A percentile compares a stretch with the other conserved stretches of the same genome.
Evolutionary conservation across 306 rosid species (phyloP).

Genomic region (Dalbergia cochinchinensis): DNA sequence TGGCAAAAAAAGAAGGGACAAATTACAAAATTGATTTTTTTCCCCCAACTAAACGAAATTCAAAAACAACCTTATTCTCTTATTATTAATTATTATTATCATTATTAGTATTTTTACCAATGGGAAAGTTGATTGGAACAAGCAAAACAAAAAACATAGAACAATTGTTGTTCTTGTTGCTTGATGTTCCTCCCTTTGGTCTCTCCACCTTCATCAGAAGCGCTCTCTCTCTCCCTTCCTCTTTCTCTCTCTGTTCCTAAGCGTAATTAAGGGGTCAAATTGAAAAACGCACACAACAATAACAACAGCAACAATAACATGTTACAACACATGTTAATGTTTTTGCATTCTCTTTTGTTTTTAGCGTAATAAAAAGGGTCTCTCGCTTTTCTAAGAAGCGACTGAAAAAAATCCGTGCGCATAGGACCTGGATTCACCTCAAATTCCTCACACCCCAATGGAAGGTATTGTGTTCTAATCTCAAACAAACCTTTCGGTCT

Average conservation of each 20-base stretch:
- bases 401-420: conserved; percentile 40
- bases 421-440: conserved; percentile 31
- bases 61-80: not conserved
- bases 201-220: conserved; percentile 49
- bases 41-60: not conserved
- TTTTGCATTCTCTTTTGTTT: conserved; percentile 44
- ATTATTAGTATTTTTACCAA: not conserved
- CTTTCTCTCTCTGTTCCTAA: conserved; percentile 31
- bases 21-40: not conserved
- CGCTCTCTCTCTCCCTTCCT: not conserved
- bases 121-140: conserved; percentile 51
- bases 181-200: conserved; percentile 29
- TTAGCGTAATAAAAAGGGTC: conserved; percentile 45
- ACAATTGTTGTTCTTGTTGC: conserved; percentile 25
- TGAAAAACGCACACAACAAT: conserved; percentile 32
- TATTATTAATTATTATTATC: not conserved
- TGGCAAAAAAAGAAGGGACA: not conserved
- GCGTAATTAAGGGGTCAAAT: conserved; percentile 46
- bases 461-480: conserved; percentile 66
- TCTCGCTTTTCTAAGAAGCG: conserved; percentile 51
- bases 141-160: conserved; percentile 45
- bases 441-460: conserved; percentile 63
- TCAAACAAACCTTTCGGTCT: conserved; percentile 21
- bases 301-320: not conserved
- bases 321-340: conserved; percentile 15